Evolutionary conservation across 257 asterid genomes (phyloP), one percentile per base, ranked within the genome.

Genomic region (Perilla frutescens): DNA sequence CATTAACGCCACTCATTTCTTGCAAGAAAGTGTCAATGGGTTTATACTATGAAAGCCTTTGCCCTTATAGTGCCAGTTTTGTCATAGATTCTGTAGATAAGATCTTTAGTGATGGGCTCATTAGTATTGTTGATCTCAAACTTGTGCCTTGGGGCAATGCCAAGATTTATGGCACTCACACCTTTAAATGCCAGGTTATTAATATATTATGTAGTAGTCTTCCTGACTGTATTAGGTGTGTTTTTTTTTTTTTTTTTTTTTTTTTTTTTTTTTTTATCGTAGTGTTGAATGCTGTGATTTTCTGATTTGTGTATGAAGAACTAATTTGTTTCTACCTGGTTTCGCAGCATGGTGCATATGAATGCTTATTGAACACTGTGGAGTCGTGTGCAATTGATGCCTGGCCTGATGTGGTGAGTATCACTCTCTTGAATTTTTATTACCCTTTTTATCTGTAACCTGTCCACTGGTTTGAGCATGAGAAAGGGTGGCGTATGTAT

Each of bases 371-470:
- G 85, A 90, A 94, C 85, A 77, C 83, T 59, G 87, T 94, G 65
- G 99, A 94, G 87, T 89, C 96, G 3, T 94, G 99, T 82, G 98
- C 99, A 5, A 91, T 94, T 66, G 87, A 89, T 85, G 75, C 68
- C 71, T 94, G 98, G 99, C 99, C 97, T 45, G 89, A 86, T 76
- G 79, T 90, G 97, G 99, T 94, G 53, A 87, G 96, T 82, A 39
- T 45, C 26, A 40, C 3, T 66, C 56, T 34, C 41, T 67, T 63
- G 69, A 44, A 45, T 39, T 55, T 32, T 26, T 45, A 8, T 60
- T 53, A 49, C 11, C n/a, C 56, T 4, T 56, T 53, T 53, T 51
- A 36, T 70, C 44, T 37, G 39, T 73, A 57, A n/a, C 61, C 44
- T 58, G 53, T 12, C 15, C 31, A 43, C 31, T 58, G 20, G 14